Percentiles rank a stretch among this genome's conserved stretches.
phyloP scores from a whole-genome alignment of 441 rosid species.

The Populus hybrid region DNA sequence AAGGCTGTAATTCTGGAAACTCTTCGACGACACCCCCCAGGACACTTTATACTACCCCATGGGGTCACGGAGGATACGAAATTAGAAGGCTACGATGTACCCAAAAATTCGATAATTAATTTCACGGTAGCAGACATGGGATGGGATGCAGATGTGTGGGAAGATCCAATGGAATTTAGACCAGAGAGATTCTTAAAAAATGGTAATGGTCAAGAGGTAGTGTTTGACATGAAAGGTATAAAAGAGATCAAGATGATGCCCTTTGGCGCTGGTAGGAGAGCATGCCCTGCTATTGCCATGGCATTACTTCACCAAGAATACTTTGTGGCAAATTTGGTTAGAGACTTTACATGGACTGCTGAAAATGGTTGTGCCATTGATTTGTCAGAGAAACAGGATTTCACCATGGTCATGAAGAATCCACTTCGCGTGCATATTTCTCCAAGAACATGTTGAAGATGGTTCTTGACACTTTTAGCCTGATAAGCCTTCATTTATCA shows the following conservation, averaged over 20 bases:
- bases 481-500: no score
- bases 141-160: constrained; percentile 43
- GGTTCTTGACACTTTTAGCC: background rate
- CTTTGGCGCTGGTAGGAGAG: constrained; percentile 49
- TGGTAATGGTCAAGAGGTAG: constrained; percentile 2
- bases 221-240: constrained; percentile 36
- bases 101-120: constrained; percentile 23
- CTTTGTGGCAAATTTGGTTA: constrained; percentile 40
- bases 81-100: constrained; percentile 25
- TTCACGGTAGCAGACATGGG: constrained; percentile 40
- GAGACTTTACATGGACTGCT: constrained; percentile 29
- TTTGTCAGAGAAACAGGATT: constrained; percentile 34
- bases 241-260: constrained; percentile 43
- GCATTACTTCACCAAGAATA: constrained; percentile 46
- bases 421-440: constrained; percentile 30
- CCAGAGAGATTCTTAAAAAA: constrained; percentile 36
- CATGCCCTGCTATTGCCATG: constrained; percentile 39
- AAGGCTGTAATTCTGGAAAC: constrained; percentile 33
- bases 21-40: constrained; percentile 35
- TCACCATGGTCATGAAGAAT: constrained; percentile 33
- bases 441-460: background rate
- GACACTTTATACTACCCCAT: constrained; percentile 23
- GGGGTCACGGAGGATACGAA: constrained; percentile 10
- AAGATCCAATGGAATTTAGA: constrained; percentile 47
- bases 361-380: constrained; percentile 29